phyloP scores from a whole-genome alignment of 805 yeast species.

The Yarrowia alimentaria region DNA sequence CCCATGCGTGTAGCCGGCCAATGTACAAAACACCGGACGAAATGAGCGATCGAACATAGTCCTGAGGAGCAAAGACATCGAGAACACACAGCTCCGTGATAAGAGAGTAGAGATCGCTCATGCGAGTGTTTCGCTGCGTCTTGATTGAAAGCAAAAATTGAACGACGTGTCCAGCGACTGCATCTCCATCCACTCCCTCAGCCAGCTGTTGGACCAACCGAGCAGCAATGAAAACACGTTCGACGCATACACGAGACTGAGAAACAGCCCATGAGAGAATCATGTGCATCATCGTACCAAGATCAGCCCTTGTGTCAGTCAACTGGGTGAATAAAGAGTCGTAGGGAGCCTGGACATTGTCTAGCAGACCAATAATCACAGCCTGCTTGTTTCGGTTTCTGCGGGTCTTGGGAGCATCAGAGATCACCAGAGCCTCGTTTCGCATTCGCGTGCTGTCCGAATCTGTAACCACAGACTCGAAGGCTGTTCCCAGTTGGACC shows the following conservation, averaged over 20 bases:
- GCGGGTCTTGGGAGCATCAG: constrained; percentile 32
- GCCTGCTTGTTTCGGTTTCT: constrained; percentile 30
- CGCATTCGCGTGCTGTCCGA: constrained; percentile 32
- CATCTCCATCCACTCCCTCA: constrained; percentile 15
- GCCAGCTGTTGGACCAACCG: constrained; percentile 30
- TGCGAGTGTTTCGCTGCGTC: background rate
- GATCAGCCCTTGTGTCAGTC: constrained; percentile 25
- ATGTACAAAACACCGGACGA: constrained; percentile 81
- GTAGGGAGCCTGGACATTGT: background rate
- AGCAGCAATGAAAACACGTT: constrained; percentile 33
- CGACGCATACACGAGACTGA: constrained; percentile 30
- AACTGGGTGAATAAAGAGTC: constrained; percentile 5
- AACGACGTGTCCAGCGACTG: constrained; percentile 6
- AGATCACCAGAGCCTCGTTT: constrained; percentile 33
- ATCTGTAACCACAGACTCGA: constrained; percentile 31
- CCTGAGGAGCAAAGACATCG: constrained; percentile 55
- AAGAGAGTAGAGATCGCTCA: constrained; percentile 43
- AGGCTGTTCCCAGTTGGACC: constrained; percentile 35
- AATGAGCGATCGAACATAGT: constrained; percentile 75
- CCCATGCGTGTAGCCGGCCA: constrained; percentile 42
- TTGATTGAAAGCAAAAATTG: constrained; percentile 8
- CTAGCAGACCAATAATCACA: background rate
- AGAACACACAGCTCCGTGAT: constrained; percentile 51
- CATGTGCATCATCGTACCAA: constrained; percentile 30
- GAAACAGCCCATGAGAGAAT: constrained; percentile 38